phyloP scores from a whole-genome alignment of 192 early-diverging fungal species.

The Coemansia furcata region DNA sequence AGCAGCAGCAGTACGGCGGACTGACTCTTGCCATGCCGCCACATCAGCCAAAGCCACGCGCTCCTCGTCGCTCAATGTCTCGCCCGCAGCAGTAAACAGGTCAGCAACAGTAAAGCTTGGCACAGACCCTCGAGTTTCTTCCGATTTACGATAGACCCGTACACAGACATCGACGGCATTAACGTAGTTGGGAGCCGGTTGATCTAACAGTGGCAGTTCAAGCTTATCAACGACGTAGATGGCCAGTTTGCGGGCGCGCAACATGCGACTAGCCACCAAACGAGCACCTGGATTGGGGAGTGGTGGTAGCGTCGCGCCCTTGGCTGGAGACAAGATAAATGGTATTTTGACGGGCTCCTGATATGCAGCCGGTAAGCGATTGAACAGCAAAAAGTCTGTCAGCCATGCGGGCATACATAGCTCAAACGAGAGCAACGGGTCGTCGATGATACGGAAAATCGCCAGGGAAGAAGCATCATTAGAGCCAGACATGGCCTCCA shows the following conservation, averaged over 20 bases:
- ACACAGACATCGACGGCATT: slow-evolving; percentile 42
- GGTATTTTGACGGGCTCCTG: slow-evolving; percentile 82
- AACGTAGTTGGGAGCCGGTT: slow-evolving; percentile 48
- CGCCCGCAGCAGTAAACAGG: slow-evolving; percentile 28
- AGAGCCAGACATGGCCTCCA: slow-evolving; percentile 11
- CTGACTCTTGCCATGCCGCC: slow-evolving; percentile 14
- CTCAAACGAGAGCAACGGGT: slow-evolving; percentile 57
- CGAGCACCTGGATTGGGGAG: slow-evolving; percentile 56
- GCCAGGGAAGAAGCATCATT: slow-evolving; percentile 11
- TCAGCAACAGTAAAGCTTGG: slow-evolving; percentile 6
- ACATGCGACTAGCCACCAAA: slow-evolving; percentile 83
- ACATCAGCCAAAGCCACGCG: slow-evolving; percentile 39
- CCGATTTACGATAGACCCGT: slow-evolving; percentile 11
- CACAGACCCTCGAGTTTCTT: not conserved
- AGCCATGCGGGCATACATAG: slow-evolving; percentile 84
- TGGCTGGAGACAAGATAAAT: slow-evolving; percentile 73
- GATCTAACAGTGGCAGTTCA: slow-evolving; percentile 37
- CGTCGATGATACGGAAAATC: slow-evolving; percentile 27
- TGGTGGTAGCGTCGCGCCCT: slow-evolving; percentile 43
- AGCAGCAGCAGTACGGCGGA: not conserved
- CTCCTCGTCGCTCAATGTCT: slow-evolving; percentile 25
- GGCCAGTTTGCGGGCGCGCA: slow-evolving; percentile 82
- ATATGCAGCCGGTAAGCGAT: slow-evolving; percentile 57
- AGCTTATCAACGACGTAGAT: slow-evolving; percentile 83
- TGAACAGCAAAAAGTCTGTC: slow-evolving; percentile 75